Percentiles rank a stretch among this genome's conserved stretches.
Conservation (phyloP, 345 rosid species). For the Streptanthus diversifolius region DNA sequence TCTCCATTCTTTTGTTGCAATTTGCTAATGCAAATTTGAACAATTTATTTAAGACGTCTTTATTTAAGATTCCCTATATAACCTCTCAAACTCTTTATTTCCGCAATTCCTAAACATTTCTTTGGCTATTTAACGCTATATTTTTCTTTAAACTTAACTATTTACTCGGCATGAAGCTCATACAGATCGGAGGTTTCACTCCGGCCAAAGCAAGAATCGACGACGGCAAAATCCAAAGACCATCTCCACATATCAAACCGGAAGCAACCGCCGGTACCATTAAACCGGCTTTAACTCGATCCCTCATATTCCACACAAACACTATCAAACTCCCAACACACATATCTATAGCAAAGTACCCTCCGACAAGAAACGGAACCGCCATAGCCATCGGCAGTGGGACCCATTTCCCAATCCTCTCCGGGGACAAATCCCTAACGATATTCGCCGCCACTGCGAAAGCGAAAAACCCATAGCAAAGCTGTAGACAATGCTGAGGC, state of each 20-base stretch:
- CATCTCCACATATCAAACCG: slow-evolving; percentile 44
- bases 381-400: slow-evolving; percentile 55
- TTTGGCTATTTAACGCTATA: slow-evolving; percentile 11
- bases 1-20: too few relatives aligned
- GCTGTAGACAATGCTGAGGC: slow-evolving; percentile 46
- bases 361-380: slow-evolving; percentile 48
- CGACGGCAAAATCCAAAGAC: slow-evolving; percentile 40
- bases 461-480: slow-evolving; percentile 42
- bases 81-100: slow-evolving; percentile 3
- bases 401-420: slow-evolving; percentile 41
- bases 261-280: slow-evolving; percentile 41
- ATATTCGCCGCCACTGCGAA: slow-evolving; percentile 40
- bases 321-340: slow-evolving; percentile 53
- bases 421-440: slow-evolving; percentile 25
- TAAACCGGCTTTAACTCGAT: slow-evolving; percentile 34
- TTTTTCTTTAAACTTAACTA: background rate
- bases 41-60: background rate
- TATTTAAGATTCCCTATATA: background rate
- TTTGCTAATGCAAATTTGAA: background rate
- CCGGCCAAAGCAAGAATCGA: slow-evolving; percentile 42
- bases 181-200: slow-evolving; percentile 36
- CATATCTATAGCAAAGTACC: slow-evolving; percentile 50
- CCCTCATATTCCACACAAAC: slow-evolving; percentile 42
- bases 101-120: background rate
- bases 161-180: slow-evolving; percentile 31